phyloP scores from a whole-genome alignment of 148 eudicot genomes.

The Diospyros lotus region DNA sequence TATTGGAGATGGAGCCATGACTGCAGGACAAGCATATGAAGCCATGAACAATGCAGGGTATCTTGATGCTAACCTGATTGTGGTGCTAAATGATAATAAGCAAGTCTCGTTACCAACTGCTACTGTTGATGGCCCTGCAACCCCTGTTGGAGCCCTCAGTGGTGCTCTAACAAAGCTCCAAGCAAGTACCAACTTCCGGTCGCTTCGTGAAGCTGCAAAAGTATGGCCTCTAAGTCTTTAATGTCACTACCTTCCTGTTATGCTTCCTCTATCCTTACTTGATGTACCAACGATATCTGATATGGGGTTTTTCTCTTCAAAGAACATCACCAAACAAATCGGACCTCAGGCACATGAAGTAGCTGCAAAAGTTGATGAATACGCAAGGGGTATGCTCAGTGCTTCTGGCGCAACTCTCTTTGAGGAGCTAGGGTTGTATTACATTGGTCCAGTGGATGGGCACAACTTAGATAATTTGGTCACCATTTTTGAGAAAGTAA shows the following conservation, averaged over 20 bases:
- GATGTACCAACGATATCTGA: neutral
- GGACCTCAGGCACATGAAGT: constrained; percentile 60
- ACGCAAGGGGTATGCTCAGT: constrained; percentile 58
- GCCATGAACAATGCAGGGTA: constrained; percentile 81
- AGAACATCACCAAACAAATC: constrained; percentile 63
- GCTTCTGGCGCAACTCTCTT: constrained; percentile 52
- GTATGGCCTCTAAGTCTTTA: constrained; percentile 20
- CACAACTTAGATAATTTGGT: constrained; percentile 60
- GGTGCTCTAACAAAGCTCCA: constrained; percentile 50
- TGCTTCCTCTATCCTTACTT: neutral
- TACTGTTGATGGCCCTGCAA: constrained; percentile 70
- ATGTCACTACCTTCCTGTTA: neutral
- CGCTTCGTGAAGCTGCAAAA: constrained; percentile 70
- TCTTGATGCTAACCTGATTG: constrained; percentile 64
- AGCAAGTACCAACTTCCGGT: constrained; percentile 50
- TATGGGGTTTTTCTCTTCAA: neutral
- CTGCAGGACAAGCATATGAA: constrained; percentile 85
- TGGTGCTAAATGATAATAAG: constrained; percentile 61
- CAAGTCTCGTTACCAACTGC: constrained; percentile 81
- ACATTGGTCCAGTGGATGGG: constrained; percentile 80
- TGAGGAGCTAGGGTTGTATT: constrained; percentile 68
- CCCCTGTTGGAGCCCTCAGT: constrained; percentile 83
- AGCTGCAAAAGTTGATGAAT: constrained; percentile 65
- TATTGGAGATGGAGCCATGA: constrained; percentile 87
- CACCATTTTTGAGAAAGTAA: constrained; percentile 51